These are phyloP conservation scores for Exophiala sp. DNA, from an alignment of 2,329 filamentous ascomycete genomes.

Conservation along the genomic window DNA sequence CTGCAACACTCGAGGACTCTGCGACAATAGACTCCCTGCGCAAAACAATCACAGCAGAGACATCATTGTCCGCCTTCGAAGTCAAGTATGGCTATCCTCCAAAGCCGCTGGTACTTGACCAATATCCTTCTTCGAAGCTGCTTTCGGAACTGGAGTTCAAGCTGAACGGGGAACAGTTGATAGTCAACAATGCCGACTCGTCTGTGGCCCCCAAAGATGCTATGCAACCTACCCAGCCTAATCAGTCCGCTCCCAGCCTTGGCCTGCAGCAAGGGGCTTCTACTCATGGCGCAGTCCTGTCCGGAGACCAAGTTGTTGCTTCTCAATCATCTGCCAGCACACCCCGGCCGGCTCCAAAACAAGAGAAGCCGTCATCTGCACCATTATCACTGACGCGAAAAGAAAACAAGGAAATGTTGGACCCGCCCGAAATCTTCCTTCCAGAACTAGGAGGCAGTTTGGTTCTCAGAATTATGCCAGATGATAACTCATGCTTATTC, in stretches of 20 bases:
- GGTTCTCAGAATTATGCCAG: constrained; percentile 88
- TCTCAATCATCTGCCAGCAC: constrained; percentile 2
- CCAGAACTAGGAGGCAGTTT: constrained; percentile 52
- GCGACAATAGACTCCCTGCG: constrained; percentile 47
- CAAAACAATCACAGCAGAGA: constrained; percentile 49
- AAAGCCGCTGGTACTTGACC: constrained; percentile 57
- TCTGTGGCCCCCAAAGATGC: constrained; percentile 12
- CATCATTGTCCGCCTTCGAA: constrained; percentile 60
- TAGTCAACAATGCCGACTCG: constrained; percentile 50
- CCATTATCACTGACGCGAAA: constrained; percentile 40
- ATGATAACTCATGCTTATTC: constrained; percentile 93
- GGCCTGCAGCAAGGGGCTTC: not conserved
- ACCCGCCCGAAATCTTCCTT: constrained; percentile 57
- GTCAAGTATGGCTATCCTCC: constrained; percentile 83
- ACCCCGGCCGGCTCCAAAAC: constrained; percentile 2
- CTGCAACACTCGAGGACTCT: constrained; percentile 61
- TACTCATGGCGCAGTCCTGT: constrained; percentile 11
- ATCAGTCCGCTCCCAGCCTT: not conserved
- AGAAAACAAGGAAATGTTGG: constrained; percentile 42
- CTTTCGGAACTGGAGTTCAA: constrained; percentile 55
- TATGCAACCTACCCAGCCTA: constrained; percentile 1
- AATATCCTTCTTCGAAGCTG: constrained; percentile 45
- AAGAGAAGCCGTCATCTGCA: constrained; percentile 14
- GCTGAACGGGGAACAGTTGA: constrained; percentile 63
- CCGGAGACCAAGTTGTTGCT: constrained; percentile 1